phyloP scores from a whole-genome alignment of 2,329 filamentous ascomycete genomes.

The Laburnicola sp. region DNA sequence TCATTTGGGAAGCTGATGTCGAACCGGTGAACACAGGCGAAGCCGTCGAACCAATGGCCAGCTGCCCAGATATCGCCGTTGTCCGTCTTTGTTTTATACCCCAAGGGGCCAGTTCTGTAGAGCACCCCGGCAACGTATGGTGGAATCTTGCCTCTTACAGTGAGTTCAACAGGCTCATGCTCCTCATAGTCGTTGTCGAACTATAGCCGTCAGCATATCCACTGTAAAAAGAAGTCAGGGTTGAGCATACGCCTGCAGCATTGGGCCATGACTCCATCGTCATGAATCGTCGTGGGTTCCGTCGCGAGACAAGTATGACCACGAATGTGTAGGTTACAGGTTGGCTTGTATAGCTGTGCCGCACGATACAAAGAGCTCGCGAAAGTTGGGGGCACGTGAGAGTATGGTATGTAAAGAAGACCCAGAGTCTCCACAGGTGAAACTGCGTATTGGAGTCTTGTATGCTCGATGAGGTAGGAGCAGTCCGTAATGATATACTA shows the following conservation, averaged over 20 bases:
- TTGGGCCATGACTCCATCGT: slow-evolving; percentile 37
- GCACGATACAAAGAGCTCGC: no score
- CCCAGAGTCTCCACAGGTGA: no score
- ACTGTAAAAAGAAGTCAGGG: background rate
- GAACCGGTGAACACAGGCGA: slow-evolving; percentile 72
- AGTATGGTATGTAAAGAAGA: no score
- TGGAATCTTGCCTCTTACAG: slow-evolving; percentile 68
- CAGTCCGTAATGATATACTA: no score
- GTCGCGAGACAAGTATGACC: background rate
- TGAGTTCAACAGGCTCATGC: slow-evolving; percentile 64
- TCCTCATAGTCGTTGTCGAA: slow-evolving; percentile 71
- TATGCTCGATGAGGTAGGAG: no score
- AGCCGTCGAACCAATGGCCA: slow-evolving; percentile 81
- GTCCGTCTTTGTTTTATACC: slow-evolving; percentile 63
- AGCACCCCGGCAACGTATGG: slow-evolving; percentile 70
- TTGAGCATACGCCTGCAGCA: slow-evolving; percentile 21
- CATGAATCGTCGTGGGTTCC: background rate
- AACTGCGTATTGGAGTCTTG: no score
- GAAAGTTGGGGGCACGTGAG: no score
- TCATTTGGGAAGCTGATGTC: slow-evolving; percentile 59
- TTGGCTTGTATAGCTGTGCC: no score
- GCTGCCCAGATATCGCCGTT: slow-evolving; percentile 62
- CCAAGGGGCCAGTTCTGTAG: slow-evolving; percentile 74
- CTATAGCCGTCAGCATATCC: slow-evolving; percentile 46
- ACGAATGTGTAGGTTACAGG: no score